Conservation (phyloP, 257 asterid species). For the Jaltomata sinuosa region DNA sequence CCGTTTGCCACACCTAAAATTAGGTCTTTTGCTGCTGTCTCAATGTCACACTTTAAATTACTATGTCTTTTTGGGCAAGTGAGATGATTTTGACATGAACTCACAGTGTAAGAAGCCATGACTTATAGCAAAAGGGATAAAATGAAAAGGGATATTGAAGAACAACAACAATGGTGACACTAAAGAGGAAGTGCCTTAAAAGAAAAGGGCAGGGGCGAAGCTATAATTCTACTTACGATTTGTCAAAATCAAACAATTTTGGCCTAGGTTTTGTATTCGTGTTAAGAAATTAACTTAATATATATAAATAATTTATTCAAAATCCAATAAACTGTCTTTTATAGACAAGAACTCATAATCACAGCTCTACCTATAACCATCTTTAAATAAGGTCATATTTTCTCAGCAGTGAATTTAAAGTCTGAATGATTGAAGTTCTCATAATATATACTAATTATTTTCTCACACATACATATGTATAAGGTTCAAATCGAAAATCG, state of each 20-base stretch:
- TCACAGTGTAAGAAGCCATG: not conserved
- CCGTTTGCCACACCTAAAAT: no score
- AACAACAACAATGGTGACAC: not conserved
- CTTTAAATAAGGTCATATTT: not conserved
- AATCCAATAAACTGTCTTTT: no score
- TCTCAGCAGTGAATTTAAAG: not conserved
- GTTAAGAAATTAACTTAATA: no score
- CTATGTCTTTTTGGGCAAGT: not conserved
- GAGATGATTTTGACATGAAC: not conserved
- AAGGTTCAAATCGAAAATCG: not conserved
- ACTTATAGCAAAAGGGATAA: not conserved
- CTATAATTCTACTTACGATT: not conserved
- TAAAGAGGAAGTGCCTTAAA: not conserved
- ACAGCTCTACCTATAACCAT: no score
- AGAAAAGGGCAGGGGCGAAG: not conserved
- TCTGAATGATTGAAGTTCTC: not conserved
- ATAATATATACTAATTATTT: no score
- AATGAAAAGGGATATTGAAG: not conserved
- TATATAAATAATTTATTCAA: no score
- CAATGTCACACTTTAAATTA: not conserved
- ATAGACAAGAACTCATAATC: not conserved
- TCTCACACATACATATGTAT: not conserved
- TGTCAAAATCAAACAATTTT: not conserved
- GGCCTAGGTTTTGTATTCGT: no score
- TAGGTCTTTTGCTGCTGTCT: not conserved